Evolutionary conservation across 75 land plant species (phyloP).

Genomic region (Selaginella moellendorffii): DNA sequence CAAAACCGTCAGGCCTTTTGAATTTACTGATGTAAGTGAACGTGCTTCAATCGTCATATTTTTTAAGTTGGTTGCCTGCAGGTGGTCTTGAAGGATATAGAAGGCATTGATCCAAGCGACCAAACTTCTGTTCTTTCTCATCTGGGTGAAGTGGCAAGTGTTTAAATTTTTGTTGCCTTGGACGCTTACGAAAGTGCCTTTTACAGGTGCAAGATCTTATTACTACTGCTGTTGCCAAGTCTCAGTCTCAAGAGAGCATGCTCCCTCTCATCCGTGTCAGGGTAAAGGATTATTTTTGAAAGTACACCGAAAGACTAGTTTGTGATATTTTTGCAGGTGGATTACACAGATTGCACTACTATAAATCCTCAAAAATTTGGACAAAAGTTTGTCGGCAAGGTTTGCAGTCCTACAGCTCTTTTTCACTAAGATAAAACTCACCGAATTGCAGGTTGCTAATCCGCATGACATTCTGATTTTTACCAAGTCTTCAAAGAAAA

Average conservation of each 20-base stretch:
- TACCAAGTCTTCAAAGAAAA: conserved; percentile 65
- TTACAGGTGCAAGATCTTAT: conserved; percentile 70
- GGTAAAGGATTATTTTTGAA: conserved; percentile 34
- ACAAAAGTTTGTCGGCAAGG: conserved; percentile 99
- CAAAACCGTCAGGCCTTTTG: conserved; percentile 82
- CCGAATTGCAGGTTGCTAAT: conserved; percentile 69
- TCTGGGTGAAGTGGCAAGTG: conserved; percentile 61
- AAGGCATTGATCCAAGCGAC: conserved; percentile 79
- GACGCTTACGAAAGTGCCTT: not conserved
- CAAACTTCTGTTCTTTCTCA: conserved; percentile 72
- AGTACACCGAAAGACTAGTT: too few relatives aligned
- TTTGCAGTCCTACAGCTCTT: conserved; percentile 10
- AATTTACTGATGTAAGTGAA: conserved; percentile 57
- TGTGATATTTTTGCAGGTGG: conserved; percentile 82
- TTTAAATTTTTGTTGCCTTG: not conserved
- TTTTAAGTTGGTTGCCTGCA: conserved; percentile 15
- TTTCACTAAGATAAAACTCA: not conserved
- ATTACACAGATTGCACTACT: conserved; percentile 93
- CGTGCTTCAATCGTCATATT: not conserved
- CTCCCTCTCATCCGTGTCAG: conserved; percentile 80
- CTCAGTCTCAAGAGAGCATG: conserved; percentile 40
- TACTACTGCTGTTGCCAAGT: conserved; percentile 33
- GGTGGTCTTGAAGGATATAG: conserved; percentile 69
- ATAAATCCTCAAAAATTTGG: conserved; percentile 99
- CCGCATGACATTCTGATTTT: conserved; percentile 94